Evolutionary conservation across 169 alveolate species (phyloP), one percentile per base, ranked within the genome.

Genomic region (Theileria sp.): DNA sequence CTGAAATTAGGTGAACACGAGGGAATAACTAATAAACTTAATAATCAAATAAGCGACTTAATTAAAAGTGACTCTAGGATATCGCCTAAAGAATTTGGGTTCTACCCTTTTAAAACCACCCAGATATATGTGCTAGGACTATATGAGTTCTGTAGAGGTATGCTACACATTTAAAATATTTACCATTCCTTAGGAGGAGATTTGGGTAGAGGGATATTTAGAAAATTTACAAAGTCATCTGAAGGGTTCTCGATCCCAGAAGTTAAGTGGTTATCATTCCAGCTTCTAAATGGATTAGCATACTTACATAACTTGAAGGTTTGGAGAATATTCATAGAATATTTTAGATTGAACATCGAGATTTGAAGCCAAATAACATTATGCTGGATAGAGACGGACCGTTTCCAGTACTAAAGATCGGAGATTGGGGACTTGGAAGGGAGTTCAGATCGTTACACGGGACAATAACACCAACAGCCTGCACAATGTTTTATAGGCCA

Each of bases 211-310:
- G 71, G 66, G 28, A 84, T 84, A 9, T 77, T 65, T 75, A 76
- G 75, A 36, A 54, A 61, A 19, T 38, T 82, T 36, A 69, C 80
- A 15, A 88, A 91, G 66, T 79, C 77, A 34, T 81, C 73, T 44
- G 86, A 88, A 26, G 95, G 95, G 7, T 74, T 92, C 68, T 73
- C 94, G 44, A 81, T 90, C 36, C 60, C 54, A 3, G 95, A 92
- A 67, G 95, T 94, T 12, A 95, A 96, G 84, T 85, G 93, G 79
- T 93, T 94, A 79, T 91, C 97, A 9, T 97, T 95, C 75, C 98
- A 98, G 85, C 92, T 98, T 21, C 87, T 98, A 76, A 95, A 96
- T 78, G 99, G 99, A 30, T 88, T 96, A 60, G 98, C 97, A 6
- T 96, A 95, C 86, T 95, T 98, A 69, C 99, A 98, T 86, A 94